Evolutionary conservation across 108 stramenopile species (phyloP).

Genomic region (Seminavis robusta): DNA sequence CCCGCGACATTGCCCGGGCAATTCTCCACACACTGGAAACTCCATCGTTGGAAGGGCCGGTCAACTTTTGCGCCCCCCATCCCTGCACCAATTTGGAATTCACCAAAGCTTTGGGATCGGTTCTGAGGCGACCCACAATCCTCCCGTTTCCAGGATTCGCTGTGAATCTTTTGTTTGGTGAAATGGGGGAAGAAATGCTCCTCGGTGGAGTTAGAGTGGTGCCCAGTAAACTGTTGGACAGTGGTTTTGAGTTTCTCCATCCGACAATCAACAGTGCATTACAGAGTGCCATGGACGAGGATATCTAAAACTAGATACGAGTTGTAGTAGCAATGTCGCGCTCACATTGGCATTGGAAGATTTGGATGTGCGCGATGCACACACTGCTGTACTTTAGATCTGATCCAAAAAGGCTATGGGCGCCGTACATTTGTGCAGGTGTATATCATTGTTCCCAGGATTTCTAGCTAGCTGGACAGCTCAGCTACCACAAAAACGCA

Average conservation of each 20-base stretch:
- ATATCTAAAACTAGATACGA: no score
- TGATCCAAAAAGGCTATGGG: no score
- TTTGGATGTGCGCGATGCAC: no score
- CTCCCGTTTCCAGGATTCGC: slow-evolving; percentile 63
- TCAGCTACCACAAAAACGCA: no score
- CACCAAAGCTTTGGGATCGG: slow-evolving; percentile 49
- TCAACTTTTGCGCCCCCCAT: slow-evolving; percentile 57
- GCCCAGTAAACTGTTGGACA: slow-evolving; percentile 38
- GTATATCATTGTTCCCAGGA: no score
- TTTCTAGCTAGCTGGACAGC: no score
- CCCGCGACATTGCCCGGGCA: slow-evolving; percentile 46
- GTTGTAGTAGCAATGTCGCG: no score
- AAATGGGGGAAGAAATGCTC: slow-evolving; percentile 82
- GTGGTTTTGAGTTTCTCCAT: slow-evolving; percentile 45
- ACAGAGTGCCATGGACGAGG: slow-evolving; percentile 40
- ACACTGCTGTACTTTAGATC: no score
- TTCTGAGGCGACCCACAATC: slow-evolving; percentile 54
- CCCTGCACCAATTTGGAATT: slow-evolving; percentile 69
- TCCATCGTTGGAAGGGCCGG: slow-evolving; percentile 32
- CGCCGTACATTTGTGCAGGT: no score
- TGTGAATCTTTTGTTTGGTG: slow-evolving; percentile 59
- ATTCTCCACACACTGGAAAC: slow-evolving; percentile 44
- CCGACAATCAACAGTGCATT: slow-evolving; percentile 40
- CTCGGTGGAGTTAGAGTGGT: slow-evolving; percentile 41
- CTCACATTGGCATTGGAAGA: no score